These are phyloP conservation scores for Fusarium sp. DNA, from an alignment of 2,329 filamentous ascomycete species.

Conservation along the genomic window DNA sequence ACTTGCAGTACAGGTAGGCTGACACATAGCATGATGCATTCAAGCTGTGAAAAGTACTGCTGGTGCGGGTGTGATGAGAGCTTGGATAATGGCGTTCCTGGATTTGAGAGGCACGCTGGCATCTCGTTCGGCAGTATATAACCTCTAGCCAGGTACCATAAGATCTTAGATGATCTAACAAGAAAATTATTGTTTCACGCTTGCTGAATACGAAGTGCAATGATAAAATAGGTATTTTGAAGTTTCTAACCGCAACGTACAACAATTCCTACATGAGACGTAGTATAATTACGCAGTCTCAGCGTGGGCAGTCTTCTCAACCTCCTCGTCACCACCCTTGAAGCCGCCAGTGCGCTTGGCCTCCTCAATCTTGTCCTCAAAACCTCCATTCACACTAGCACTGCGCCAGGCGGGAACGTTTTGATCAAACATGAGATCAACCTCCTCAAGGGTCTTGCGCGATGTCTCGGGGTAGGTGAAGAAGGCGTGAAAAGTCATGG, in stretches of 20 bases:
- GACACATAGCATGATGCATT: neutral
- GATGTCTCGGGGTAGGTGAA: conserved; percentile 72
- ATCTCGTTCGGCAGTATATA: neutral
- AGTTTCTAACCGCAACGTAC: no score
- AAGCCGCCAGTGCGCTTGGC: conserved; percentile 40
- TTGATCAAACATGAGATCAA: conserved; percentile 42
- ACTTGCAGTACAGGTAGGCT: conserved; percentile 6
- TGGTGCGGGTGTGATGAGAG: conserved; percentile 15
- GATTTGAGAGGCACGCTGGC: neutral
- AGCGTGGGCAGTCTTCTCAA: conserved; percentile 31
- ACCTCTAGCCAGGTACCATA: no score
- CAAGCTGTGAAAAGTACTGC: neutral
- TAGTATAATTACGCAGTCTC: conserved; percentile 33
- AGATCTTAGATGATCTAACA: no score
- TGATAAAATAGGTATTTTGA: no score
- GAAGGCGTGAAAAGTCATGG: conserved; percentile 61
- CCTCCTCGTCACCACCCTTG: conserved; percentile 34
- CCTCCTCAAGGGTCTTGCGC: conserved; percentile 46
- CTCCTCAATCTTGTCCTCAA: conserved; percentile 38
- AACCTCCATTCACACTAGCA: conserved; percentile 23
- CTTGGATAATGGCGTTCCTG: neutral
- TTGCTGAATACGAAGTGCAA: no score
- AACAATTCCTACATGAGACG: no score
- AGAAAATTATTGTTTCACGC: no score
- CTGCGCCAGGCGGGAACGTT: conserved; percentile 45